Evolutionary conservation across 2,329 filamentous ascomycete genomes (phyloP), one percentile per base, ranked within the genome.

Genomic region (Dactylonectria macrodidyma): DNA sequence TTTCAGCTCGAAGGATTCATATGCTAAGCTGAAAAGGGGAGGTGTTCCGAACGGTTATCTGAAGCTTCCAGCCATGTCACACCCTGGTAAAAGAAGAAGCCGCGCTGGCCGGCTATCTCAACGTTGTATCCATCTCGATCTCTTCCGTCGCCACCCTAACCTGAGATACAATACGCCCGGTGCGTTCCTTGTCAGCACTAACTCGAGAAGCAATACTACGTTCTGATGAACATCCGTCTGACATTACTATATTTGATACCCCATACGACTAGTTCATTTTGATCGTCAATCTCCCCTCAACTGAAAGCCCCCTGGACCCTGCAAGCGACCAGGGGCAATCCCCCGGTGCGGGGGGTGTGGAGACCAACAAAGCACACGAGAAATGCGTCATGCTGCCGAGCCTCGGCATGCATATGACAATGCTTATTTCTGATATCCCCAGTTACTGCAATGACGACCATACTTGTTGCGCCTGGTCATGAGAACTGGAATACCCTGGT

Each of bases 321-420:
- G 47, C 47, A 30, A 24, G 41, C 38, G 52, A 41, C 52, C 52
- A 56, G 52, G 52, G 44, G 19, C 12, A 34, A 14, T 26, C 44
- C 14, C 19, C 47, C 48, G 24, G 30, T n/a, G 14, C 8, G 24
- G 48, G 26, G 48, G 30, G 47, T 51, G 55, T 47, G 60, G 60
- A 46, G 24, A 14, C n/a, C 47, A 9, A 26, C 9, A 24, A 26
- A n/a, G 6, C 48, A 56, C 64, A 65, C 71, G 65, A 65, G 70
- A 55, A 12, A 50, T 34, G 26, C 26, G 7, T 30, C 26, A 30
- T 5, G 51, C 36, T 16, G 50, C 56, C 56, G 60, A 73, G 61
- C 73, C 73, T 75, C 73, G 73, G 73, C 72, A 73, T 71, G 69
- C 73, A 75, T 73, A 76, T 76, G 73, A 76, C 57, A 68, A 55